These are phyloP conservation scores for Eucalyptus tenuipes DNA, from an alignment of 345 rosid species.

Conservation along the genomic window DNA sequence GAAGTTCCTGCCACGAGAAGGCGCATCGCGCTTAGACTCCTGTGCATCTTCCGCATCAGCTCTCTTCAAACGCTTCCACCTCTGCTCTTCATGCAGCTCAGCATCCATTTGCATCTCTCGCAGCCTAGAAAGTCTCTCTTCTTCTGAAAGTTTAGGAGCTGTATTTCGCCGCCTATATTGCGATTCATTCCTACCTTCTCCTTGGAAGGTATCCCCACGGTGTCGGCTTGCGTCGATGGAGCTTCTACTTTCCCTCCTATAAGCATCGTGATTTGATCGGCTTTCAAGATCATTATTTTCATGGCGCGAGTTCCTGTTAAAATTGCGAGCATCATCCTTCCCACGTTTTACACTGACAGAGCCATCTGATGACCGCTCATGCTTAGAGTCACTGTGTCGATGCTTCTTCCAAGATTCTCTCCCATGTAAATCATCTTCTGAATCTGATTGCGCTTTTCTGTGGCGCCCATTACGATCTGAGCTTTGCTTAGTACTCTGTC, in stretches of 20 bases:
- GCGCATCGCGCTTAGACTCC: slow-evolving; percentile 37
- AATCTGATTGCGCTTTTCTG: slow-evolving; percentile 6
- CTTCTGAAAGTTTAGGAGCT: slow-evolving; percentile 65
- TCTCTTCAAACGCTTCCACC: slow-evolving; percentile 82
- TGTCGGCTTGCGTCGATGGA: background rate
- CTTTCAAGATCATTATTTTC: slow-evolving; percentile 7
- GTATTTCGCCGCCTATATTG: slow-evolving; percentile 18
- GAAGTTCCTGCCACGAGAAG: slow-evolving; percentile 51
- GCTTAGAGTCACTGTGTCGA: background rate
- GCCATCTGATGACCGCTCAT: slow-evolving; percentile 7
- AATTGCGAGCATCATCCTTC: slow-evolving; percentile 9
- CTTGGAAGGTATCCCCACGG: background rate
- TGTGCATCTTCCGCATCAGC: slow-evolving; percentile 69
- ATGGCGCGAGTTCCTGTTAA: slow-evolving; percentile 13
- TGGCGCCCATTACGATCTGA: slow-evolving; percentile 8
- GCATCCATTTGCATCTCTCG: slow-evolving; percentile 80
- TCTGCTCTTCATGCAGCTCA: slow-evolving; percentile 83
- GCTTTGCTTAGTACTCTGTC: slow-evolving; percentile 1
- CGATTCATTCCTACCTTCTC: slow-evolving; percentile 5
- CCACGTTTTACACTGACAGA: slow-evolving; percentile 5
- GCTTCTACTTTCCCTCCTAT: slow-evolving; percentile 6
- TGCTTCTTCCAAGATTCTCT: background rate
- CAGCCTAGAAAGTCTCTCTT: slow-evolving; percentile 75
- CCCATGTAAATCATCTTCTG: slow-evolving; percentile 30
- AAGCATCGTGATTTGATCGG: background rate